These are phyloP conservation scores for Cytospora piceae DNA, from an alignment of 2,329 filamentous ascomycete genomes.

Conservation along the genomic window DNA sequence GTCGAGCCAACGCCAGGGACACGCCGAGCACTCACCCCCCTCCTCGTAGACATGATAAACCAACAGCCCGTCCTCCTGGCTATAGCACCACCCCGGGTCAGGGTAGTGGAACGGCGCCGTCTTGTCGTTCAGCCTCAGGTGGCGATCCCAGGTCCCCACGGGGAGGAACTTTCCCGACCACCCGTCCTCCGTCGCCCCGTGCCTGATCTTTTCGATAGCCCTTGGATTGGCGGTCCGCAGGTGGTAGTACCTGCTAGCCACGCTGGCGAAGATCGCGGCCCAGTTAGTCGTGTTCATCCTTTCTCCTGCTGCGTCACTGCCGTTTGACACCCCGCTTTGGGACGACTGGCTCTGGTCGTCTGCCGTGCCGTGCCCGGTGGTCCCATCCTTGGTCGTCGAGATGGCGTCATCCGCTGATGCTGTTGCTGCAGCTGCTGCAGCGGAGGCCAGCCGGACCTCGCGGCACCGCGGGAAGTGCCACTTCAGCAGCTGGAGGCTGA, in stretches of 20 bases:
- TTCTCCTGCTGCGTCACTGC: background rate
- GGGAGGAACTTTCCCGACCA: conserved; percentile 38
- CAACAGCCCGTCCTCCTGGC: conserved; percentile 55
- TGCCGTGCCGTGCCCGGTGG: background rate
- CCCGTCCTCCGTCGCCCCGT: conserved; percentile 36
- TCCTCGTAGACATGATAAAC: conserved; percentile 47
- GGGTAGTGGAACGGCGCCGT: conserved; percentile 48
- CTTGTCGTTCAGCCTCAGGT: conserved; percentile 47
- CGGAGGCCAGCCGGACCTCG: conserved; percentile 51
- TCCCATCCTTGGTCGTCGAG: background rate
- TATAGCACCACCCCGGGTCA: conserved; percentile 59
- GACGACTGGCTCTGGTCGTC: background rate
- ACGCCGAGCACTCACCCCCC: conserved; percentile 5
- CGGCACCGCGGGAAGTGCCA: conserved; percentile 56
- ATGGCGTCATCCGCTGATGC: conserved; percentile 28
- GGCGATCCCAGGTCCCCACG: conserved; percentile 49
- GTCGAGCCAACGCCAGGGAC: conserved; percentile 53
- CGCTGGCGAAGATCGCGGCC: conserved; percentile 49
- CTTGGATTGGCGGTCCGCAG: conserved; percentile 53
- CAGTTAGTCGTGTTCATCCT: conserved; percentile 38
- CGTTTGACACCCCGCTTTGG: background rate
- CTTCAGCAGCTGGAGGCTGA: conserved; percentile 52
- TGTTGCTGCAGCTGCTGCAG: conserved; percentile 30
- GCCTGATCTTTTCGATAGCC: conserved; percentile 48
- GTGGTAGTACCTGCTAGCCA: conserved; percentile 59